Conservation (phyloP, 768 basidiomycete species). For the Multifurca ochricompacta region DNA sequence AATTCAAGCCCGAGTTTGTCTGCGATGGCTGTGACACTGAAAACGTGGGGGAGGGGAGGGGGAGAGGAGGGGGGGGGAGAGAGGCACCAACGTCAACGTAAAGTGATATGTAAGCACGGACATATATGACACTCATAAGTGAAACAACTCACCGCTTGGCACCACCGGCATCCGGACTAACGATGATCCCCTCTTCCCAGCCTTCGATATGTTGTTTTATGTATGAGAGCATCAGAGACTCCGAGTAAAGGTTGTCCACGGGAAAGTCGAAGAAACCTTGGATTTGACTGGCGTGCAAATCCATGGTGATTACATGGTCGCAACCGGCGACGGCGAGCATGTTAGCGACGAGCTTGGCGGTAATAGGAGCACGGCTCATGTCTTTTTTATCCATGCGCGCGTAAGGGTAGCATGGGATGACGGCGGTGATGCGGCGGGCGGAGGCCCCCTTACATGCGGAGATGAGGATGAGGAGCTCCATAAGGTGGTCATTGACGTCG, state of each 20-base stretch:
- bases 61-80: too few relatives aligned
- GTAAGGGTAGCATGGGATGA: constrained; percentile 97
- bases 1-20: constrained; percentile 95
- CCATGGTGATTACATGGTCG: constrained; percentile 99
- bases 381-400: constrained; percentile 98
- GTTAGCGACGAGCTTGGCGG: constrained; percentile 96
- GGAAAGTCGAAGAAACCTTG: constrained; percentile 99
- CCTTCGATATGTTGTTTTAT: constrained; percentile 79
- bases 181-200: constrained; percentile 87
- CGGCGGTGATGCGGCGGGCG: constrained; percentile 90
- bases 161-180: constrained; percentile 96
- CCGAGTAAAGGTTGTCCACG: constrained; percentile 94
- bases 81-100: neutral
- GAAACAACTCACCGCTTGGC: constrained; percentile 80
- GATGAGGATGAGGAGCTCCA: constrained; percentile 98
- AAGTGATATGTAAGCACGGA: neutral
- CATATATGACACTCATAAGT: neutral
- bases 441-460: constrained; percentile 97
- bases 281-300: constrained; percentile 94
- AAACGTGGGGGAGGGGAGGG: too few relatives aligned
- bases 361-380: constrained; percentile 91
- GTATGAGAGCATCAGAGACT: constrained; percentile 90
- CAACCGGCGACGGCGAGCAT: constrained; percentile 97
- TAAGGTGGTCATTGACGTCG: constrained; percentile 93
- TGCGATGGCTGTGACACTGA: constrained; percentile 86